Base-by-base conservation (phyloP, 2,329 filamentous ascomycete species). In the Colletotrichum tropicale region DNA sequence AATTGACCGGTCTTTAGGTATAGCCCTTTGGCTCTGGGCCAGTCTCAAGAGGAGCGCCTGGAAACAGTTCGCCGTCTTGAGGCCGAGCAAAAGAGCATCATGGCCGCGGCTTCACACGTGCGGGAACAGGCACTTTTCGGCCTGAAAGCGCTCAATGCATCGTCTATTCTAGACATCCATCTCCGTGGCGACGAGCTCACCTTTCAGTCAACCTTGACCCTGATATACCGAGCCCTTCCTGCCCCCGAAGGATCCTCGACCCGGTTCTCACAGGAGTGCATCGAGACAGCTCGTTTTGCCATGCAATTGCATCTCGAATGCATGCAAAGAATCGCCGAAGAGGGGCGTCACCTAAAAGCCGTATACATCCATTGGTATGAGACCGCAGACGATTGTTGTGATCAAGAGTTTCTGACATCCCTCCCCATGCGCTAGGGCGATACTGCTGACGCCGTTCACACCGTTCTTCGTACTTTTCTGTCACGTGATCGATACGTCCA, bases 381-480 rank as follows among this genome's bases (percentile, higher is more conserved):
- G 28, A 28, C 38, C 43, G 43, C 43, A 48, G 43, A 5, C 60
- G 12, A 16, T 24, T 7, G n/a, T 30, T 34, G 9, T 8, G 3
- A 28, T 6, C 2, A 56, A 18, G 2, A 24, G 58, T 79, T 24
- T 77, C 80, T 71, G 71, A 70, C 32, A 26, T n/a, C n/a, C 30
- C 48, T 38, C n/a, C 13, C 28, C 1, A n/a, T 38, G 13, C 24
- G 38, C 6, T 36, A 90, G 89, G 89, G 88, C 87, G n/a, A 82
- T 91, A 30, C 83, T 91, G 26, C 85, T 91, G 76, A 88, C 88
- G 4, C 91, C 90, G 0, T 92, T 92, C 78, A 88, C 90, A 1
- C 90, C 91, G 1, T 91, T 91, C 78, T 91, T 91, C 70, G 88
- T 91, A 30, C 83, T 92, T 30, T 92, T 93, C 81, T 91, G 89